Conservation (phyloP, 1,139 yeast species). For the Pichiaceae sp. region DNA sequence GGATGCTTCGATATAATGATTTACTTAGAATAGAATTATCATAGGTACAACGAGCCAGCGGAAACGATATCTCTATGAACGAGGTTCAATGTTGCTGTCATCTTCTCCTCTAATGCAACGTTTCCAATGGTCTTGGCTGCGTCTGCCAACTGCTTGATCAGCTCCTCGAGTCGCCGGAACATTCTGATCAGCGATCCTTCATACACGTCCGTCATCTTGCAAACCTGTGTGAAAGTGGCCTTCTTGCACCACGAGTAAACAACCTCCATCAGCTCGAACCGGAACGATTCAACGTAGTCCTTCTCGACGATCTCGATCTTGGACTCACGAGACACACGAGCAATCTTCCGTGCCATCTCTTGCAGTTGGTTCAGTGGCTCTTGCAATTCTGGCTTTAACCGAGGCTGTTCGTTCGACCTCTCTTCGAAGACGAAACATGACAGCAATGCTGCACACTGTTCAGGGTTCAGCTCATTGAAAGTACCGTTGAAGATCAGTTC, state of each 20-base stretch:
- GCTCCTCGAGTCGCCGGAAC: constrained; percentile 89
- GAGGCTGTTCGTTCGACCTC: constrained; percentile 81
- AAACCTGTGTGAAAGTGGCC: constrained; percentile 89
- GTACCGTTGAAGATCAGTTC: constrained; percentile 93
- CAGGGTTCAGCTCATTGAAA: constrained; percentile 78
- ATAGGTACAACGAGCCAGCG: constrained; percentile 85
- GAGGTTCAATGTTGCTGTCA: constrained; percentile 76
- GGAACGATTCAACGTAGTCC: constrained; percentile 84
- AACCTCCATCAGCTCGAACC: constrained; percentile 93
- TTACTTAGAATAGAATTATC: constrained; percentile 3
- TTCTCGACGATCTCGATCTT: constrained; percentile 84
- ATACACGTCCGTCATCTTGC: constrained; percentile 97
- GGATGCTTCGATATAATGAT: constrained; percentile 8
- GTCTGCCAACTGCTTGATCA: constrained; percentile 78
- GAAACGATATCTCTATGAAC: constrained; percentile 95
- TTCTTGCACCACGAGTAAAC: constrained; percentile 97
- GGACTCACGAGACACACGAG: constrained; percentile 81
- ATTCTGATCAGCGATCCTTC: constrained; percentile 94
- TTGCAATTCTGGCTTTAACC: constrained; percentile 76
- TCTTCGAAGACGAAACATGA: constrained; percentile 98
- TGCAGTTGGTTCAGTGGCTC: constrained; percentile 83
- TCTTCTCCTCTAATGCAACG: constrained; percentile 72
- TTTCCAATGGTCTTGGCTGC: constrained; percentile 95
- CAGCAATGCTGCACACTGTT: constrained; percentile 84
- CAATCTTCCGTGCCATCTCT: constrained; percentile 85